phyloP scores from a whole-genome alignment of 164 flowering plant genomes.

The Vitis amurensis region DNA sequence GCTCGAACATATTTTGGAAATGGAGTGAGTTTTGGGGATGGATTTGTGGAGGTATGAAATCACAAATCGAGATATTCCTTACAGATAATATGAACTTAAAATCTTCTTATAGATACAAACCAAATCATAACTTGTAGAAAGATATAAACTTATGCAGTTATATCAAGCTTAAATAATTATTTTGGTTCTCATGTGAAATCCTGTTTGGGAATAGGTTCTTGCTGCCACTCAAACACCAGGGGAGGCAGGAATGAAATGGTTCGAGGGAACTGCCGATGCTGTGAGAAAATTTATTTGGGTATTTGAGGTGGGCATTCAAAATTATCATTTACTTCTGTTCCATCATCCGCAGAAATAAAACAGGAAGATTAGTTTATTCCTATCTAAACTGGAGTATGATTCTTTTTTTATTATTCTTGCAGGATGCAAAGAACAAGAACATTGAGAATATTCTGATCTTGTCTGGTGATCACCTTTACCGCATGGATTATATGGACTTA shows the following conservation, averaged over 20 bases:
- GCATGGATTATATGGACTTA: constrained; percentile 93
- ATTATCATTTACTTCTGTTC: not conserved
- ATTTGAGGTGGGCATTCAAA: constrained; percentile 57
- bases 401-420: constrained; percentile 12
- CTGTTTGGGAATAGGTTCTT: constrained; percentile 47
- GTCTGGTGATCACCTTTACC: constrained; percentile 91
- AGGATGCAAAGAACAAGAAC: constrained; percentile 90
- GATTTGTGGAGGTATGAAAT: constrained; percentile 81
- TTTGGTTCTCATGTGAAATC: not conserved
- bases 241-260: constrained; percentile 86
- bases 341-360: not conserved
- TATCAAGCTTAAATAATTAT: no score
- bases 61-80: not conserved
- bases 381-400: not conserved
- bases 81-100: no score
- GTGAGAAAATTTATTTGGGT: constrained; percentile 82
- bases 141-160: no score
- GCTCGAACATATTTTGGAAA: constrained; percentile 80
- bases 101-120: no score
- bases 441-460: constrained; percentile 76
- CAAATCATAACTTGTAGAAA: not conserved
- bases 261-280: constrained; percentile 93
- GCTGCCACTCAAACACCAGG: constrained; percentile 97
- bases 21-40: constrained; percentile 87
- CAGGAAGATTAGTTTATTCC: not conserved